These are phyloP conservation scores for Cercospora citrullina DNA, from an alignment of 2,329 filamentous ascomycete genomes.

Conservation along the genomic window DNA sequence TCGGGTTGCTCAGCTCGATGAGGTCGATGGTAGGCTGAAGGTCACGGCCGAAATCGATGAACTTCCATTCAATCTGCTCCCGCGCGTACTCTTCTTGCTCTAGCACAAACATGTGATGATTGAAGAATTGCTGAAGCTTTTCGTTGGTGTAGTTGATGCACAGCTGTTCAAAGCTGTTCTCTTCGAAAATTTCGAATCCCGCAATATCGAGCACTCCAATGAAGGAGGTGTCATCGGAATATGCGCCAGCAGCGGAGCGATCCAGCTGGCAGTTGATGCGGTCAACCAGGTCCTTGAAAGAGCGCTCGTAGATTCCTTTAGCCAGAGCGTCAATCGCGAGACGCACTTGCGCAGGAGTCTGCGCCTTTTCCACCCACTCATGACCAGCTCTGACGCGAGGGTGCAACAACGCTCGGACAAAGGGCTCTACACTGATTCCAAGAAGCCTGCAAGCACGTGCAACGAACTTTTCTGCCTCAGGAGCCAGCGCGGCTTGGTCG, in stretches of 20 bases:
- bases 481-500: conserved; percentile 81
- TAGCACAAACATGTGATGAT: conserved; percentile 99
- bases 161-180: conserved; percentile 97
- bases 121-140: conserved; percentile 98
- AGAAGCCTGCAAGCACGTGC: conserved; percentile 79
- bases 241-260: conserved; percentile 66
- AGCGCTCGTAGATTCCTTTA: conserved; percentile 96
- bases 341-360: conserved; percentile 93
- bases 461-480: conserved; percentile 72
- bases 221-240: conserved; percentile 86
- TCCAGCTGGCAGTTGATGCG: conserved; percentile 92
- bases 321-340: conserved; percentile 86
- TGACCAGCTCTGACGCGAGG: conserved; percentile 92
- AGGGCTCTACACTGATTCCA: conserved; percentile 80
- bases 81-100: conserved; percentile 98
- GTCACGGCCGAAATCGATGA: conserved; percentile 97
- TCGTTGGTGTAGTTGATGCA: conserved; percentile 99
- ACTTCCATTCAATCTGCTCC: conserved; percentile 99
- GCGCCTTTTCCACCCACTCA: conserved; percentile 98
- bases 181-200: conserved; percentile 97
- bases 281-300: conserved; percentile 87
- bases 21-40: conserved; percentile 96
- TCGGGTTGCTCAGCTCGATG: conserved; percentile 93
- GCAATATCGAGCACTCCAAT: conserved; percentile 99
- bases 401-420: conserved; percentile 84